Conservation (phyloP, 805 yeast genomes). For the Candida alai region DNA sequence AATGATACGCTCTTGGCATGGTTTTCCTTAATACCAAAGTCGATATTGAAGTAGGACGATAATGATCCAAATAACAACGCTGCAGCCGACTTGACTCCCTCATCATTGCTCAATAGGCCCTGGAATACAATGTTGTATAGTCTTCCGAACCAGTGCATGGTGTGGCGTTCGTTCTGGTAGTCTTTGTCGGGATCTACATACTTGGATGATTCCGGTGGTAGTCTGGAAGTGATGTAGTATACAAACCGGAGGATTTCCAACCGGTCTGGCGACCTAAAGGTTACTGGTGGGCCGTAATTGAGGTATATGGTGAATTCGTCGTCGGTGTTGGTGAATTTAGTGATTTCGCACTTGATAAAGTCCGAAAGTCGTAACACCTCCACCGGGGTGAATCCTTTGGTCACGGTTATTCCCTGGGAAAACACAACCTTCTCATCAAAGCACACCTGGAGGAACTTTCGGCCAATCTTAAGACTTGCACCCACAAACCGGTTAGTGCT, state of each 20-base stretch:
- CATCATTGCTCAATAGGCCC: slow-evolving; percentile 60
- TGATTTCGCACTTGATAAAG: slow-evolving; percentile 33
- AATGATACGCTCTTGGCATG: slow-evolving; percentile 59
- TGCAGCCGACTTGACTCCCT: slow-evolving; percentile 59
- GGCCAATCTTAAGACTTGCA: slow-evolving; percentile 64
- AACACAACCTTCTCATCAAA: slow-evolving; percentile 20
- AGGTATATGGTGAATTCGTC: slow-evolving; percentile 36
- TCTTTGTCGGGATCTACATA: slow-evolving; percentile 22
- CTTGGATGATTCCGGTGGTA: slow-evolving; percentile 25
- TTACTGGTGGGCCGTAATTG: slow-evolving; percentile 22
- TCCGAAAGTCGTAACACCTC: slow-evolving; percentile 32
- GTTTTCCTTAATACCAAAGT: slow-evolving; percentile 53
- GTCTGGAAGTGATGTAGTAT: slow-evolving; percentile 60
- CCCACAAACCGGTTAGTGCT: slow-evolving; percentile 50
- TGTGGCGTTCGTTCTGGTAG: slow-evolving; percentile 14
- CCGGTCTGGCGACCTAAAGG: slow-evolving; percentile 32
- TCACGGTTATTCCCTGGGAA: slow-evolving; percentile 17
- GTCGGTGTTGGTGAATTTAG: slow-evolving; percentile 21
- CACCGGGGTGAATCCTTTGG: slow-evolving; percentile 30
- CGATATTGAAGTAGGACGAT: slow-evolving; percentile 54
- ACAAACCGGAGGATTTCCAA: slow-evolving; percentile 67
- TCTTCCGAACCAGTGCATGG: slow-evolving; percentile 48
- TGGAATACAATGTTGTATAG: slow-evolving; percentile 62
- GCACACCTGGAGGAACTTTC: slow-evolving; percentile 58
- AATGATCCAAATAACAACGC: slow-evolving; percentile 60